Evolutionary conservation across 352 stramenopile genomes (phyloP), one percentile per base, ranked within the genome.

Genomic region (Stramenopiles sp.): DNA sequence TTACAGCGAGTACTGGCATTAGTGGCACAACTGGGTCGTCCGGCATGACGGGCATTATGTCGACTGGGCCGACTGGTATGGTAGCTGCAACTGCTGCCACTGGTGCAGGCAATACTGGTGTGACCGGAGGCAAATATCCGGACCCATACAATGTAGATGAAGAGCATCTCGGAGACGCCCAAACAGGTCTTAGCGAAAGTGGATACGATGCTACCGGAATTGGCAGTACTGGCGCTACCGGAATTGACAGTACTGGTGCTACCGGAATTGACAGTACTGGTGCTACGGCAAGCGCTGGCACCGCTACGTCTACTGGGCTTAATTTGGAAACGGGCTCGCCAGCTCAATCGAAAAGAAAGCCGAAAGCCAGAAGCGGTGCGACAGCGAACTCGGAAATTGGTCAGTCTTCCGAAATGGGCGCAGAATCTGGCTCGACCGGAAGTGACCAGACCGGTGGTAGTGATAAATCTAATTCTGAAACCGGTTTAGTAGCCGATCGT

Each of bases 1-100:
- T 4, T 55, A 55, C 39, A 14, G 39, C 39, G 4, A 55, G 39
- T 55, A 33, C 71, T 14, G 71, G 71, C 14, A 14, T 14, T 14
- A 78, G 30, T 78, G 71, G 71, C 8, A 31, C 71, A 14, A 78
- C 71, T 78, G 71, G 71, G 4, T 33, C 31, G 71, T 33, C 31
- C 14, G 22, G 71, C 14, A 14, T 14, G 22, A 78, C 71, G 4
- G 71, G 71, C 14, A 4, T 55, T 55, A 14, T 4, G 4, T 4
- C 71, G 4, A 78, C 71, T 78, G 71, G 4, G 14, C 22, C 71
- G 14, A 78, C 71, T 33, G 71, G 71, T 31, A 78, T 78, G 71
- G 31, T 14, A 33, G 4, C 71, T 14, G 8, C 71, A 14, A 14
- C 4, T 33, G 22, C 4, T 78, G 71, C 71, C 4, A 78, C 71